Evolutionary conservation across 495 filamentous ascomycete genomes (phyloP).

Genomic region (Rusavskia elegans): DNA sequence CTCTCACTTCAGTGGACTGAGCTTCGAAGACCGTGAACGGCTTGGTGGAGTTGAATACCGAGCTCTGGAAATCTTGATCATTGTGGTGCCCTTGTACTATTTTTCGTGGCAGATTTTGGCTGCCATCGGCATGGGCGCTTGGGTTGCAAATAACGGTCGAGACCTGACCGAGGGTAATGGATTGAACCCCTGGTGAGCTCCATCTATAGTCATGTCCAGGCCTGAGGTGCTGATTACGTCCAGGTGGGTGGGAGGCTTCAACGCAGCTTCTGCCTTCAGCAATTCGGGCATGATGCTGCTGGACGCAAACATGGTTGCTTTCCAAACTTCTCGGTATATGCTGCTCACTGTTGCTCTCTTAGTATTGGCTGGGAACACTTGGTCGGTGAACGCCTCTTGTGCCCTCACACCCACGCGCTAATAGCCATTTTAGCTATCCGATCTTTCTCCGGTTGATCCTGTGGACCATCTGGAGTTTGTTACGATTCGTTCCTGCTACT

Average conservation of each 20-base stretch:
- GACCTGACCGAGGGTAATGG: conserved; percentile 47
- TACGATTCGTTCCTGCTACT: conserved; percentile 27
- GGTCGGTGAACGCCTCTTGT: conserved; percentile 9
- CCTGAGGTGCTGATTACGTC: background rate
- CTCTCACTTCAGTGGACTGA: conserved; percentile 56
- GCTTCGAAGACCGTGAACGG: conserved; percentile 47
- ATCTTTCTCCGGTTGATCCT: conserved; percentile 65
- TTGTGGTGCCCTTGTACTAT: conserved; percentile 62
- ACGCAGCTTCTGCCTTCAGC: conserved; percentile 64
- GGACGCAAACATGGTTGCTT: conserved; percentile 66
- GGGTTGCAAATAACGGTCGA: conserved; percentile 44
- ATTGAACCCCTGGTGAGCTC: conserved; percentile 40
- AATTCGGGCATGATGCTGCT: conserved; percentile 78
- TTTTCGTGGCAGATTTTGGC: conserved; percentile 56
- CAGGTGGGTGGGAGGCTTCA: conserved; percentile 59
- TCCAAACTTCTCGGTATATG: conserved; percentile 48
- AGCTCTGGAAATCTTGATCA: conserved; percentile 53
- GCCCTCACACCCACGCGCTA: background rate
- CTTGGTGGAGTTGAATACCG: conserved; percentile 71
- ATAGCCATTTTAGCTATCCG: conserved; percentile 35
- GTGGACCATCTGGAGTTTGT: conserved; percentile 35
- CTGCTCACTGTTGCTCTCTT: conserved; percentile 60
- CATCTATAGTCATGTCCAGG: background rate
- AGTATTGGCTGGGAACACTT: conserved; percentile 76
- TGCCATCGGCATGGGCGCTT: conserved; percentile 54